Base-by-base conservation (phyloP, 495 filamentous ascomycete species). In the Xeromyces bisporus region DNA sequence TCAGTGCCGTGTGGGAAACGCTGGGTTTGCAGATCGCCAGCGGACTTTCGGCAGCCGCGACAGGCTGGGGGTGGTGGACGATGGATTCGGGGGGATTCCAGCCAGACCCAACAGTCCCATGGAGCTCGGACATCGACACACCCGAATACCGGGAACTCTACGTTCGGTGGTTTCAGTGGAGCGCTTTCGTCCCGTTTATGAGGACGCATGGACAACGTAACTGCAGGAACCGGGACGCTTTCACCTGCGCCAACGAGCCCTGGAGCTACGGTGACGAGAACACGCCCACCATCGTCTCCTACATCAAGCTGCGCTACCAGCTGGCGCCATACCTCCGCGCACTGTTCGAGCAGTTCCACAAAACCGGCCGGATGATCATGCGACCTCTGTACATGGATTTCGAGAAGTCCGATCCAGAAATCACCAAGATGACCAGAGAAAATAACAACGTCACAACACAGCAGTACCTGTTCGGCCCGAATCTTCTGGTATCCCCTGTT, bases 31-130 rank as follows among this genome's bases (percentile, higher is more conserved):
- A 51, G 18, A 29, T 54, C 9, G 45, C 43, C 1, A 47, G 40
- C 28, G 47, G 47, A 7, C 31, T 51, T 11, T 48, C 41, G 2
- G 46, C 46, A 6, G 50, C 44, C 0, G 41, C 46, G 9, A 44
- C 47, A 2, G 50, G 47, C 12, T 45, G 41, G 37, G 42, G 42
- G 2, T 54, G 50, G 50, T 54, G 45, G 44, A 54, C 50, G 2
- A 26, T 48, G 11, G 50, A 54, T 32, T 43, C 46, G 0, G 50
- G 50, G 6, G 50, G 50, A 0, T 54, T 54, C 24, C 44, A 54
- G 17, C 41, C 33, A 2, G 45, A 54, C 35, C 43, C 45, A 8
- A 44, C 45, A 2, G 44, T 51, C 1, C 23, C 28, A 6, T 51
- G 47, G 47, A 44, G 40, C 21, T 41, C 37, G 2, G 46, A 47